Conservation (phyloP, 129 eudicot species). For the Artemisia argyi region DNA sequence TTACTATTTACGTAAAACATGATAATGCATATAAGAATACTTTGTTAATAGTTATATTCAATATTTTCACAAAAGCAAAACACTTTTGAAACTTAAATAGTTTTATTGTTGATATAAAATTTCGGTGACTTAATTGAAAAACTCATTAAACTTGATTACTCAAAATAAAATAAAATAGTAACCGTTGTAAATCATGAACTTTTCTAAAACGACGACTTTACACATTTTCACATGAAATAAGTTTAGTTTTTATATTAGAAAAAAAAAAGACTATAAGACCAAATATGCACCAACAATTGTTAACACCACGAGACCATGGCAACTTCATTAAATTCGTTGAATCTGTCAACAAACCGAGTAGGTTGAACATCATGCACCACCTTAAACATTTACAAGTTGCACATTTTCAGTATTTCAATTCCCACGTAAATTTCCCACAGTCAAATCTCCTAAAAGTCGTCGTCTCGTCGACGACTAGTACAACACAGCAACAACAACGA, state of each 20-base stretch:
- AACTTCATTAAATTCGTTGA: conserved; percentile 14
- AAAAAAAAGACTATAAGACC: background rate
- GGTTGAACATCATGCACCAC: conserved; percentile 24
- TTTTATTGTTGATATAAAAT: no score
- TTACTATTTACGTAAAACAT: no score
- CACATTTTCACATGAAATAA: background rate
- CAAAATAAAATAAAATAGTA: no score
- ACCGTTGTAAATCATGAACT: no score
- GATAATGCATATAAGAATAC: no score
- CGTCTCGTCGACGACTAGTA: background rate
- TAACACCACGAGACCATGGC: background rate
- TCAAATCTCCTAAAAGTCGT: conserved; percentile 32
- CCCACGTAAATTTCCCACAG: background rate
- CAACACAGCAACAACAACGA: no score
- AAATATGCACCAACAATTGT: background rate
- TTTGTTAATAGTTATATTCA: no score
- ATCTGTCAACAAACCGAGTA: conserved; percentile 32
- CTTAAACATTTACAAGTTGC: conserved; percentile 16
- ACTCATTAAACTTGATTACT: no score
- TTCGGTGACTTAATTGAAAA: no score
- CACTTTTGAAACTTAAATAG: no score
- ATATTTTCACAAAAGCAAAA: no score
- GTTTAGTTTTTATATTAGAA: background rate
- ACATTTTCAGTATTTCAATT: background rate
- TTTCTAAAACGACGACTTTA: background rate